Conservation (phyloP, 352 stramenopile species). For the Pythium grandisporangium region DNA sequence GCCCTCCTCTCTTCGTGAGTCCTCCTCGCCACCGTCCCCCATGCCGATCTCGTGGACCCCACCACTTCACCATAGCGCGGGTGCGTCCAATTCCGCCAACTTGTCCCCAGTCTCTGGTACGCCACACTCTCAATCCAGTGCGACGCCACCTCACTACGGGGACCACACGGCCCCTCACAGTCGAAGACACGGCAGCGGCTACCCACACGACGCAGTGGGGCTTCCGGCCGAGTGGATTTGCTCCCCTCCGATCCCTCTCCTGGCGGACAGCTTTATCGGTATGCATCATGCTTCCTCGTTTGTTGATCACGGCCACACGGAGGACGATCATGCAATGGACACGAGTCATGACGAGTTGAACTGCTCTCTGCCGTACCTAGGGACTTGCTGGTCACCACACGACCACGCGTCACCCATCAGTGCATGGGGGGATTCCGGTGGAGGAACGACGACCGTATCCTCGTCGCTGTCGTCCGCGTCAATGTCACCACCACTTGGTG, state of each 20-base stretch:
- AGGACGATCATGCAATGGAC: neutral
- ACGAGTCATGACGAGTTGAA: conserved; percentile 1
- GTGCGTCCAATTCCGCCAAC: neutral
- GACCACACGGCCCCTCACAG: conserved; percentile 5
- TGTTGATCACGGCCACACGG: conserved; percentile 3
- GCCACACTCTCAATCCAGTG: neutral
- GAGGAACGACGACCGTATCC: conserved; percentile 6
- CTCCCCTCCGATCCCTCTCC: conserved; percentile 10
- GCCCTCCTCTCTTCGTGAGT: no score
- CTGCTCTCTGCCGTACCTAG: conserved; percentile 9
- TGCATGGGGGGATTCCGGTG: no score
- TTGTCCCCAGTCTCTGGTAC: neutral
- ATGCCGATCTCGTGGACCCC: neutral
- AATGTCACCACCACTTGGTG: neutral
- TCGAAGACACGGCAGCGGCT: no score
- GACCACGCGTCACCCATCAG: no score
- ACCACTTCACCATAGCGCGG: neutral
- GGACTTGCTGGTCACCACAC: conserved; percentile 11
- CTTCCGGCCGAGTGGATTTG: conserved; percentile 11
- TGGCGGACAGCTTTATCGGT: conserved; percentile 12
- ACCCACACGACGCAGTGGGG: no score
- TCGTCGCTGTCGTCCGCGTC: conserved; percentile 1
- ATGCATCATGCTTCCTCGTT: conserved; percentile 11
- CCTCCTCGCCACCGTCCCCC: no score
- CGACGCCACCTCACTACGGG: neutral